Evolutionary conservation across 352 stramenopile genomes (phyloP), one percentile per base, ranked within the genome.

Genomic region (Pythium utonaiense): DNA sequence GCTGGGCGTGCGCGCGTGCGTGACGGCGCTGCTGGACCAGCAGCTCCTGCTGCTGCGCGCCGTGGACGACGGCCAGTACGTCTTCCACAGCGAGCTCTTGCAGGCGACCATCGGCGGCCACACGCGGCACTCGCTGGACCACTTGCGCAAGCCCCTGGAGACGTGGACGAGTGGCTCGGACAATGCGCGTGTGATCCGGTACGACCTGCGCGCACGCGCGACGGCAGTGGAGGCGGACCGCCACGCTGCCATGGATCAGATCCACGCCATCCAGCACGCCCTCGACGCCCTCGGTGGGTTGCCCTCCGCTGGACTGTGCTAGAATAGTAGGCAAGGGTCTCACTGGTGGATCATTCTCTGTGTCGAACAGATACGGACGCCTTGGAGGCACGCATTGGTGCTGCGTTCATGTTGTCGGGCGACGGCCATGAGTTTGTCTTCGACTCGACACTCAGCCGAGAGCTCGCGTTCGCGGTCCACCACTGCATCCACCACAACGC

Each of bases 401-500:
- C 76, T 13, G 77, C 70, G 19, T 95, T 95, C 69, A 93, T 93
- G 83, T 73, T 95, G 19, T 87, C 85, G 3, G 70, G 78, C 2
- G 78, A 91, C 54, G 81, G 85, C 50, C 63, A 69, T 16, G 78
- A 95, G 62, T 78, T 89, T 31, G 70, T 72, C 34, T 87, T 95
- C 48, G 62, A 74, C 53, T 92, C 81, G 52, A 91, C 81, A 1
- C 73, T 93, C 17, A 80, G 70, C 41, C 81, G 85, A 28, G 85
- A 95, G 54, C 44, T 95, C 34, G 81, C 80, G n/a, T 95, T 95
- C 49, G 83, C 83, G 1, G 82, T 91, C 52, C 85, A 95, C 64
- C 85, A 95, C 62, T 89, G 73, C 59, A 95, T 95, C 65, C 85
- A 95, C 70, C 85, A 95, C 69, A 93, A 93, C 62, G 83, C 83